Evolutionary conservation across 495 filamentous ascomycete species (phyloP), one percentile per base, ranked within the genome.

Genomic region (Neurospora sp.): DNA sequence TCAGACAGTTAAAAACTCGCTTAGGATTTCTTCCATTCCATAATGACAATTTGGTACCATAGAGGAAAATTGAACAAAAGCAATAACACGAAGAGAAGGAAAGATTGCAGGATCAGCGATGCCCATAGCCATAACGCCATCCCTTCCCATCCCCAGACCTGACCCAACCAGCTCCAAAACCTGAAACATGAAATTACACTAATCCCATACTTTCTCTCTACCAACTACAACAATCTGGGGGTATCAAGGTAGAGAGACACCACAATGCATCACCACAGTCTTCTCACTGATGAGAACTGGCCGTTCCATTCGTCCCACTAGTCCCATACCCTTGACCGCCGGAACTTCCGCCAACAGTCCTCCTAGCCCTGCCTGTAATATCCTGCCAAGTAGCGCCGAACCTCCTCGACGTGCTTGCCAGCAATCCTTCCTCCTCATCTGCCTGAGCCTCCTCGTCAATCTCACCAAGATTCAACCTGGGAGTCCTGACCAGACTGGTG

Each of bases 391-490:
- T 92, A n/a, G 93, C 92, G 71, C 90, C 90, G 72, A 94, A 92
- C 18, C 92, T 85, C 70, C 94, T 83, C 3, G 93, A 90, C 6
- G 93, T 95, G 74, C 88, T 92, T 3, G 92, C 92, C 40, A 99
- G 83, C 71, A 99, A 82, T 3, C 93, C 92, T 82, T 99, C 96
- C 80, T 99, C 96, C 77, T 98, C 96, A 14, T 93, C 94, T n/a
- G 90, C 92, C 83, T 97, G 93, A 22, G 93, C 89, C 82, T 98
- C 95, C 73, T 94, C 93, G 74, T 97, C 93, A 9, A 94, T 76
- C 79, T 93, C 88, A 65, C 85, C 87, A 69, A 93, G 85, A 75
- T 96, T 86, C 40, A 96, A 78, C 76, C 86, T 89, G 2, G 95
- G 94, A 9, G 93, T 90, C 38, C 92, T 89, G 83, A 99, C 88